Conservation (phyloP, 257 asterid genomes). For the Haberlea rhodopensis region DNA sequence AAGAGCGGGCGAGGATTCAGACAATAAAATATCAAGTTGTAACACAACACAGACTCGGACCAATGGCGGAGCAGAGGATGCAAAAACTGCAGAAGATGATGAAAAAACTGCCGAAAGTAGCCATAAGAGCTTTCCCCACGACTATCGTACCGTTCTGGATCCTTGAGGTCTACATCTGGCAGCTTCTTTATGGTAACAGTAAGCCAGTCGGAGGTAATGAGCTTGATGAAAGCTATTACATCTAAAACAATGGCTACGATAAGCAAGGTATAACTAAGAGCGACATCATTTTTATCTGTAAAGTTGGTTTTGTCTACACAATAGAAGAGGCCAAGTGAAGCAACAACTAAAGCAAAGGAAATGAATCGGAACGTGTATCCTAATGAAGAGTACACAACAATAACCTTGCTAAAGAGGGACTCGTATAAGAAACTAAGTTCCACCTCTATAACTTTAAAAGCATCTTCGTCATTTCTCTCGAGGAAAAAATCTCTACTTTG, state of each 20-base stretch:
- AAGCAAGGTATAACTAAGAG: slow-evolving; percentile 45
- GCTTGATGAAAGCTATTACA: slow-evolving; percentile 31
- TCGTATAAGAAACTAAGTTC: slow-evolving; percentile 63
- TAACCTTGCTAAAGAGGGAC: slow-evolving; percentile 44
- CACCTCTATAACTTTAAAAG: slow-evolving; percentile 42
- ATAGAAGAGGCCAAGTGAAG: slow-evolving; percentile 38
- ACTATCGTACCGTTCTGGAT: neutral
- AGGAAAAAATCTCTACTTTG: slow-evolving; percentile 37
- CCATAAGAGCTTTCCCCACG: neutral
- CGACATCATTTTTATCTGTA: slow-evolving; percentile 21
- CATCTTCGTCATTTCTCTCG: slow-evolving; percentile 33
- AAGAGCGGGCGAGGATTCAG: slow-evolving; percentile 23
- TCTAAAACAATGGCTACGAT: slow-evolving; percentile 46
- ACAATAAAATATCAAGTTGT: slow-evolving; percentile 38
- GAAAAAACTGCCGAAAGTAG: neutral
- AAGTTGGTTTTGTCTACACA: slow-evolving; percentile 24
- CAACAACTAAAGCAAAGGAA: slow-evolving; percentile 21
- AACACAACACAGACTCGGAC: slow-evolving; percentile 35
- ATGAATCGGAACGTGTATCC: slow-evolving; percentile 29
- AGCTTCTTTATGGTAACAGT: slow-evolving; percentile 14
- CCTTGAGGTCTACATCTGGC: slow-evolving; percentile 30
- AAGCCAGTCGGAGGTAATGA: slow-evolving; percentile 43
- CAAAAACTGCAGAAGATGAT: neutral
- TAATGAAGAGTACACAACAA: slow-evolving; percentile 20
- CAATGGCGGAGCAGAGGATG: slow-evolving; percentile 34